A percentile compares a stretch with the other conserved stretches of the same genome.
These are phyloP conservation scores for Mycena metata DNA, from an alignment of 768 basidiomycete species.

Conservation along the genomic window DNA sequence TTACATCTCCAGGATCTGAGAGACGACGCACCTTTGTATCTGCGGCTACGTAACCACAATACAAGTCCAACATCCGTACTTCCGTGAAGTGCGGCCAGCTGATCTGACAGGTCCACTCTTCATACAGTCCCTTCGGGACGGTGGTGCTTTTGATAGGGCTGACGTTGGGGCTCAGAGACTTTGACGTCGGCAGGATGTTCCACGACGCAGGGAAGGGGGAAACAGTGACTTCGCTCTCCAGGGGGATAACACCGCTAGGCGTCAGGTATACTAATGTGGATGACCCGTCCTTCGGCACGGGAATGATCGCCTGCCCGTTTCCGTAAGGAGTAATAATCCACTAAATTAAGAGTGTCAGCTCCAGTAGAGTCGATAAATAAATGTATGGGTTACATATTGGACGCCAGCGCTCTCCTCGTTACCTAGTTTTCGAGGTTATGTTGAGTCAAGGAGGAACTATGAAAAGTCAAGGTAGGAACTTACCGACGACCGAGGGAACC, in stretches of 20 bases:
- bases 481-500: slow-evolving; percentile 6
- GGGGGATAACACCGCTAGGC: neutral
- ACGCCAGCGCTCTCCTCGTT: slow-evolving; percentile 16
- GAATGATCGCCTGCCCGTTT: slow-evolving; percentile 16
- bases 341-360: slow-evolving; percentile 3
- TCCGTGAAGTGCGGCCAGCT: slow-evolving; percentile 11
- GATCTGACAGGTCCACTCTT: slow-evolving; percentile 13
- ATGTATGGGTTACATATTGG: slow-evolving; percentile 6
- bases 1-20: neutral
- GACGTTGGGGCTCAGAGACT: neutral
- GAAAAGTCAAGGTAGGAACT: neutral
- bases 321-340: slow-evolving; percentile 16
- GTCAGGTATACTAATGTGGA: slow-evolving; percentile 1
- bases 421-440: neutral
- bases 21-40: slow-evolving; percentile 10
- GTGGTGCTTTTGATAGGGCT: neutral
- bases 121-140: neutral
- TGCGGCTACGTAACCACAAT: neutral
- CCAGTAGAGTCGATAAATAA: neutral
- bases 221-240: neutral
- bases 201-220: slow-evolving; percentile 17
- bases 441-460: neutral
- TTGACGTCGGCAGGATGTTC: slow-evolving; percentile 9
- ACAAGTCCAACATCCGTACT: slow-evolving; percentile 4
- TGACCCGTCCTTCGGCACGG: slow-evolving; percentile 12